Base-by-base conservation (phyloP, 768 basidiomycete species). In the Leccinum uliginosum region DNA sequence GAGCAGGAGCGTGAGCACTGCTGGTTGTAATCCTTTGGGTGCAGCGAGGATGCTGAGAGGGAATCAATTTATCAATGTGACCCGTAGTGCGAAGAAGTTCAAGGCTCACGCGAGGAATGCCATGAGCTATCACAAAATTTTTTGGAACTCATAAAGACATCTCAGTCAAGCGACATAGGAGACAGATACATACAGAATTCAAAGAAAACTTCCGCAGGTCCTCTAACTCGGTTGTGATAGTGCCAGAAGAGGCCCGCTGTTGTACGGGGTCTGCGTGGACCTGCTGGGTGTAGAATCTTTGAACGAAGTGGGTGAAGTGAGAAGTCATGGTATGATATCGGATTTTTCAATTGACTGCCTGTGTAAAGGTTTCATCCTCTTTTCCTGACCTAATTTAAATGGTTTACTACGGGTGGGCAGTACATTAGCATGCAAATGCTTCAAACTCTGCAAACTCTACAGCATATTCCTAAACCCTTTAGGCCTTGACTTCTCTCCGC, bases 1-100 rank as follows among this genome's bases (percentile, higher is more conserved):
- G 3, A 67, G 50, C 10, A 71, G 57, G 15, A 69, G 59, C 0
- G 59, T 53, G 9, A 69, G 53, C 0, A 58, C 53, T 6, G 52
- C 49, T 1, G 50, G 56, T 7, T 17, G 46, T 21, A 66, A 50
- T 4, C 14, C n/a, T 10, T 35, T 54, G 11, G 60, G 57, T 15
- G 56, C 58, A 1, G 59, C 24, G n/a, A 59, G 56, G 46, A 62
- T 30, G 12, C 65, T 67, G 46, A 21, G 10, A 29, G 21, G 8
- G 6, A 11, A 6, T 54, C 8, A 15, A 27, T 47, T 6, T 27
- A 24, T 15, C 15, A 24, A 24, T 9, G 0, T n/a, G 35, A 38
- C 17, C 15, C 4, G 35, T 38, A 4, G 45, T 46, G 23, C 15
- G 61, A 8, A 32, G 23, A 14, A 21, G 27, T 5, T n/a, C 12